Evolutionary conservation across 2,329 filamentous ascomycete genomes (phyloP).

Genomic region (Chaetomium olivaceum): DNA sequence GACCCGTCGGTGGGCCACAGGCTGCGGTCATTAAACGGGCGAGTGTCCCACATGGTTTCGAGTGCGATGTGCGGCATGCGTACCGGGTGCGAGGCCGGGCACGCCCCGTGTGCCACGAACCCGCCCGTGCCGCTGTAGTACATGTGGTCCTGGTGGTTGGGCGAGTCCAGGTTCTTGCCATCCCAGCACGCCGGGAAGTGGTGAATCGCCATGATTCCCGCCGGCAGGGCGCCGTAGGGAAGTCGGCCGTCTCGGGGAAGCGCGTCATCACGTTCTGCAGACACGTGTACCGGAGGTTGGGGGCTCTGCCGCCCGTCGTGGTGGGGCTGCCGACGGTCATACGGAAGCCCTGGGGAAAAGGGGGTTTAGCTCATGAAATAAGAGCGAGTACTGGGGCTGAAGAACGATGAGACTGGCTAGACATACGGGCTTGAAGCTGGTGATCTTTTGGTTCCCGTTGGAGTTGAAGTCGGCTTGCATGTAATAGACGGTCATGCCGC

Average conservation of each 20-base stretch:
- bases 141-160: constrained; percentile 46
- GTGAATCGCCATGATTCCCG: constrained; percentile 46
- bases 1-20: constrained; percentile 39
- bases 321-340: constrained; percentile 37
- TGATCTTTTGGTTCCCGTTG: constrained; percentile 42
- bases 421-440: constrained; percentile 44
- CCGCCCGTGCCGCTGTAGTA: constrained; percentile 3
- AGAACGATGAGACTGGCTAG: no score
- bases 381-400: no score
- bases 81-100: constrained; percentile 35
- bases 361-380: no score
- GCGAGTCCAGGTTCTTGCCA: constrained; percentile 49
- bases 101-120: constrained; percentile 23
- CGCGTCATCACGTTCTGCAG: constrained; percentile 43
- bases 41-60: constrained; percentile 48
- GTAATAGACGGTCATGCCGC: constrained; percentile 33
- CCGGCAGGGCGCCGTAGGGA: constrained; percentile 43
- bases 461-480: constrained; percentile 38
- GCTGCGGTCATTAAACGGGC: constrained; percentile 37
- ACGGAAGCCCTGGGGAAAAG: not conserved
- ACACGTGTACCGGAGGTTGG: constrained; percentile 43
- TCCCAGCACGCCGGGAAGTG: constrained; percentile 49
- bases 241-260: constrained; percentile 43
- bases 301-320: constrained; percentile 35
- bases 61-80: constrained; percentile 40